A percentile compares a stretch with the other conserved stretches of the same genome.
These are phyloP conservation scores for Phaeosphaeria sp. DNA, from an alignment of 2,329 filamentous ascomycete species.

Conservation along the genomic window DNA sequence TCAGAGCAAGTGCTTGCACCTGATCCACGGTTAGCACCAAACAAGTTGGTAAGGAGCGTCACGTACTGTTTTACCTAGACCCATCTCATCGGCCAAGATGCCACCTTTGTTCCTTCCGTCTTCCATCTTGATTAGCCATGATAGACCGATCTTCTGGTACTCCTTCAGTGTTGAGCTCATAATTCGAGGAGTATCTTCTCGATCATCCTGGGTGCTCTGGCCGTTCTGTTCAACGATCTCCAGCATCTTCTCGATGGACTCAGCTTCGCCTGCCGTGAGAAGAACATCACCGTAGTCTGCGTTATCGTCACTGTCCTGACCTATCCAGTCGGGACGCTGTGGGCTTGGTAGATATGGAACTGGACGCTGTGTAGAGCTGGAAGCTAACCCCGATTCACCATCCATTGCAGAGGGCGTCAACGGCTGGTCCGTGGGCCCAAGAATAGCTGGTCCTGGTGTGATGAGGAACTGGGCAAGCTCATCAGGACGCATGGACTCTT, in stretches of 20 bases:
- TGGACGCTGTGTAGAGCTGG: background rate
- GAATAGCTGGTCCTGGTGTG: constrained; percentile 12
- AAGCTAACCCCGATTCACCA: background rate
- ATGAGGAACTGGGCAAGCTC: constrained; percentile 40
- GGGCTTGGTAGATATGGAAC: constrained; percentile 4
- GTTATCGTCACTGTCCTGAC: constrained; percentile 16
- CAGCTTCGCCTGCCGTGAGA: constrained; percentile 19
- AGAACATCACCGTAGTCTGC: constrained; percentile 24
- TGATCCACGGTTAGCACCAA: background rate
- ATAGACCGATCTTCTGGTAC: constrained; percentile 80
- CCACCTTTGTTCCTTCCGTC: constrained; percentile 74
- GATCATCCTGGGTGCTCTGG: constrained; percentile 58
- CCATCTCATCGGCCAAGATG: constrained; percentile 72
- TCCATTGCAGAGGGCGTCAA: background rate
- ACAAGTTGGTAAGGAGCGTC: background rate
- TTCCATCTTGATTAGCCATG: constrained; percentile 80
- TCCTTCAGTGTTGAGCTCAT: constrained; percentile 75
- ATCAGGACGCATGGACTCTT: constrained; percentile 30
- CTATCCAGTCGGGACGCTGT: constrained; percentile 4
- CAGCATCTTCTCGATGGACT: constrained; percentile 40
- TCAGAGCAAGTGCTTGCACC: constrained; percentile 75
- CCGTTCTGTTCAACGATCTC: constrained; percentile 40
- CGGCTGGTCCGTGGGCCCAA: no score
- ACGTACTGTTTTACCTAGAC: constrained; percentile 78
- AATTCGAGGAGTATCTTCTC: constrained; percentile 72